These are phyloP conservation scores for Salvia rosmarinus DNA, from an alignment of 257 asterid genomes.

Conservation along the genomic window DNA sequence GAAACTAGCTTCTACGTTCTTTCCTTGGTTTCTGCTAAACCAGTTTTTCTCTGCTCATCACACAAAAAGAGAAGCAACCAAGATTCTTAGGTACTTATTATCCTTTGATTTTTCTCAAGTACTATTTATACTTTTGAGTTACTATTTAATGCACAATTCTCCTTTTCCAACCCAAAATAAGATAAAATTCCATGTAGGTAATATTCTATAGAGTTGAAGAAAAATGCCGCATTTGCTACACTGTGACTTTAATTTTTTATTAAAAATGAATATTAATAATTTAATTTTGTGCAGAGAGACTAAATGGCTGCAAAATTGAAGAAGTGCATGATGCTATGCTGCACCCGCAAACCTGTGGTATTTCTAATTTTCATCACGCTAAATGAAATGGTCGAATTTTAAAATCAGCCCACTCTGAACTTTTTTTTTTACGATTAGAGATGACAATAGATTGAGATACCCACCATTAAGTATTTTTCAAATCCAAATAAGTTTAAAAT, in stretches of 20 bases:
- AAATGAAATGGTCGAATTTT: neutral
- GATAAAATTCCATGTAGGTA: neutral
- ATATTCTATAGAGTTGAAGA: neutral
- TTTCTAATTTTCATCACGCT: neutral
- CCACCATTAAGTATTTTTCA: no score
- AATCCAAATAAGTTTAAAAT: no score
- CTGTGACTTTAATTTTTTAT: neutral
- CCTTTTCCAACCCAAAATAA: neutral
- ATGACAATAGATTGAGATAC: no score
- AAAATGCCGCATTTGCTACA: neutral
- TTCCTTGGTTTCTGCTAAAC: conserved; percentile 10
- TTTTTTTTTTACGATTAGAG: no score
- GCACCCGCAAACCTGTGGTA: conserved; percentile 58
- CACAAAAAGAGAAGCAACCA: neutral
- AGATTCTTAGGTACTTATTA: conserved; percentile 16
- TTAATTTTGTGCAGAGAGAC: conserved; percentile 26
- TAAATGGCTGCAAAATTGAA: conserved; percentile 70
- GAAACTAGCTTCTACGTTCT: neutral
- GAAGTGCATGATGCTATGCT: conserved; percentile 68
- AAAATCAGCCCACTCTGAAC: neutral
- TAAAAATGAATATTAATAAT: neutral
- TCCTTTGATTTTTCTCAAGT: neutral
- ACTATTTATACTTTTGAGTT: neutral
- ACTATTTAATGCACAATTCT: neutral
- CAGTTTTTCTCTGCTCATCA: neutral